Evolutionary conservation across 345 rosid species (phyloP).

Genomic region (Laguncularia racemosa): DNA sequence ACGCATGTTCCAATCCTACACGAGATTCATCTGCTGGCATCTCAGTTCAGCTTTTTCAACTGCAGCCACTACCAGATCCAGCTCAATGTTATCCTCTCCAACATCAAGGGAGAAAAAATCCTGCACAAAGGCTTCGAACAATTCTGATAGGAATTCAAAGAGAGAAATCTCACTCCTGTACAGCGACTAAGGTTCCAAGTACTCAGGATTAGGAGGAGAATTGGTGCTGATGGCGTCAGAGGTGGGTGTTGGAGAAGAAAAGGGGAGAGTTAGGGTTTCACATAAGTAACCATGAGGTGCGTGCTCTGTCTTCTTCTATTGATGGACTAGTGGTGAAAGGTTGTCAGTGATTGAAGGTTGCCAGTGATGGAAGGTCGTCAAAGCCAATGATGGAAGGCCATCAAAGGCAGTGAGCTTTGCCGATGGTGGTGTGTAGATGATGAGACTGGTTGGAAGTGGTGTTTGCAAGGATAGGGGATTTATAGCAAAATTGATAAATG

Average conservation of each 20-base stretch:
- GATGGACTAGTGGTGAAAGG: too few relatives aligned
- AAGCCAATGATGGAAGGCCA: too few relatives aligned
- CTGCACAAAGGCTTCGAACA: constrained; percentile 28
- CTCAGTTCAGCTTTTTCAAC: constrained; percentile 19
- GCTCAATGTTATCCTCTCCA: constrained; percentile 6
- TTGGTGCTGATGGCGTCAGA: constrained; percentile 1
- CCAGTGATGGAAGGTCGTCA: too few relatives aligned
- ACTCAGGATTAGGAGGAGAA: constrained; percentile 9
- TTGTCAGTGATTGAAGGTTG: too few relatives aligned
- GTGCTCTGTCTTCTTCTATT: constrained; percentile 24
- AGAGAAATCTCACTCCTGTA: constrained; percentile 71
- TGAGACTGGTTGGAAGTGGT: too few relatives aligned
- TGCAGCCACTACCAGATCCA: constrained; percentile 10
- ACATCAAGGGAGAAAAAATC: constrained; percentile 78
- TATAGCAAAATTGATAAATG: too few relatives aligned
- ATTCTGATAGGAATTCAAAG: constrained; percentile 11
- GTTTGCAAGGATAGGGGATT: too few relatives aligned
- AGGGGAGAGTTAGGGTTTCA: constrained; percentile 44
- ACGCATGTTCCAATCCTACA: constrained; percentile 42
- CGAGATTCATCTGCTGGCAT: constrained; percentile 16
- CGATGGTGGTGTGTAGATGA: too few relatives aligned
- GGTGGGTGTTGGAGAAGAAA: constrained; percentile 12
- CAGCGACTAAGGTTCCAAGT: constrained; percentile 45
- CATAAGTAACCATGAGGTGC: constrained; percentile 31
- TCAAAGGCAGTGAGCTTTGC: too few relatives aligned